Percentiles rank a stretch among this genome's conserved stretches.
Evolutionary conservation across 2,329 filamentous ascomycete species (phyloP).

Genomic region (Verticillium klebahnii): DNA sequence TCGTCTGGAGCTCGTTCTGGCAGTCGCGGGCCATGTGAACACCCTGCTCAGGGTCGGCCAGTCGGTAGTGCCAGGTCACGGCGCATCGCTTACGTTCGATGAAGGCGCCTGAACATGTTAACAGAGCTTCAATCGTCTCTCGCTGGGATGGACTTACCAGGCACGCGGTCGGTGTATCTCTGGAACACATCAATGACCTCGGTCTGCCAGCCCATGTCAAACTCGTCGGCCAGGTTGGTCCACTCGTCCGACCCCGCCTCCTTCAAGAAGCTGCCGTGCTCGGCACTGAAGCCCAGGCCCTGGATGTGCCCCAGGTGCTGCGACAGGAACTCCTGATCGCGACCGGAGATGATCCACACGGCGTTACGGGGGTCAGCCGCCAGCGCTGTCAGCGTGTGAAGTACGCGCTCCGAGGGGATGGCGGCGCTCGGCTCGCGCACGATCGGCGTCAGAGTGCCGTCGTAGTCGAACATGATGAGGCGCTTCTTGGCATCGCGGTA

Average conservation of each 20-base stretch:
- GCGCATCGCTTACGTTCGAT: constrained; percentile 94
- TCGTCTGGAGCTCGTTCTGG: constrained; percentile 73
- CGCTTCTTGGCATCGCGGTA: constrained; percentile 74
- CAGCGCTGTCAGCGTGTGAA: constrained; percentile 73
- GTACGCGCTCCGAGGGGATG: constrained; percentile 78
- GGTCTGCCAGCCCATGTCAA: constrained; percentile 89
- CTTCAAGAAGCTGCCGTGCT: constrained; percentile 94
- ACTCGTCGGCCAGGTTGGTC: constrained; percentile 82
- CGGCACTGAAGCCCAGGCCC: constrained; percentile 87
- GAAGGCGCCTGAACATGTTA: constrained; percentile 61
- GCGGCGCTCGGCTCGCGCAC: constrained; percentile 87
- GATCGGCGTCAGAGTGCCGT: constrained; percentile 93
- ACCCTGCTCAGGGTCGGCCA: constrained; percentile 82
- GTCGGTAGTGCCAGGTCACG: constrained; percentile 94
- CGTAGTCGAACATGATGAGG: constrained; percentile 98
- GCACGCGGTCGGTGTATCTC: constrained; percentile 80
- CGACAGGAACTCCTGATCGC: constrained; percentile 86
- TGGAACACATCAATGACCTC: constrained; percentile 83
- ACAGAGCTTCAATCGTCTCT: not conserved
- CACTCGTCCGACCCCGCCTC: constrained; percentile 72
- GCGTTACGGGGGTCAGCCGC: constrained; percentile 76
- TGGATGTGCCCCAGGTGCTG: constrained; percentile 90
- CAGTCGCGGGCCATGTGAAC: constrained; percentile 75
- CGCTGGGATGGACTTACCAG: constrained; percentile 49
- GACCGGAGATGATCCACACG: constrained; percentile 98